Evolutionary conservation across 1,284 basidiomycete species (phyloP).

Genomic region (Ceratobasidium sp.): DNA sequence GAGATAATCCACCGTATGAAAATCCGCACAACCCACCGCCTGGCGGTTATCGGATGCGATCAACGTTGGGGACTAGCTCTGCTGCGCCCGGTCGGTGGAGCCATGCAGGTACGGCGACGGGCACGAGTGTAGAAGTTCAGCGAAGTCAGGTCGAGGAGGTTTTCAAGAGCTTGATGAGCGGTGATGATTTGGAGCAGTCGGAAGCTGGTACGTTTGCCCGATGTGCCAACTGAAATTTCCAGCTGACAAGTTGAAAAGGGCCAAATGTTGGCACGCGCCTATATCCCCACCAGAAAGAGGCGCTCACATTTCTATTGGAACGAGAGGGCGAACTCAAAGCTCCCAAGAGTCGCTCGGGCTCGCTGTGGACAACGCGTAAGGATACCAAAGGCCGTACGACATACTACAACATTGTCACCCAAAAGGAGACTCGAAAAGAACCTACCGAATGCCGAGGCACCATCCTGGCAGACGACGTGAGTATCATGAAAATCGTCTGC

Average conservation of each 20-base stretch:
- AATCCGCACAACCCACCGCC: constrained; percentile 89
- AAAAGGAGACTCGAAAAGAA: constrained; percentile 70
- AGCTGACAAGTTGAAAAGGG: constrained; percentile 55
- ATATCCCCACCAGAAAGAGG: constrained; percentile 98
- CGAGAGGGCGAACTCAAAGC: constrained; percentile 78
- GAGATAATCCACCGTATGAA: constrained; percentile 73
- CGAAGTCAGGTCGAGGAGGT: constrained; percentile 92
- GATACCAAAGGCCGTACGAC: constrained; percentile 61
- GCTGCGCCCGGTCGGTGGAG: constrained; percentile 61
- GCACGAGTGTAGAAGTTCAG: constrained; percentile 89
- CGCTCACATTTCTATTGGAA: constrained; percentile 94
- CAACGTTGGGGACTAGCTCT: constrained; percentile 48
- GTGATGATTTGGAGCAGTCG: constrained; percentile 85
- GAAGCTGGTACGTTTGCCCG: constrained; percentile 74
- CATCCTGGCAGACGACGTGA: constrained; percentile 91
- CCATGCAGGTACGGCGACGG: constrained; percentile 61
- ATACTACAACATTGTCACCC: constrained; percentile 89
- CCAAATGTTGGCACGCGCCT: constrained; percentile 86
- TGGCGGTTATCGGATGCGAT: constrained; percentile 63
- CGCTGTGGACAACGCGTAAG: constrained; percentile 74
- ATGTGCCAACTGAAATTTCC: neutral
- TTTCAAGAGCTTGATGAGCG: constrained; percentile 86
- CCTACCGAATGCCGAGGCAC: constrained; percentile 86
- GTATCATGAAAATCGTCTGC: constrained; percentile 49
- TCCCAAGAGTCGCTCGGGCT: constrained; percentile 65